A percentile compares a stretch with the other conserved stretches of the same genome.
These are phyloP conservation scores for Chrysoporthe puriensis DNA, from an alignment of 2,329 filamentous ascomycete genomes.

Conservation along the genomic window DNA sequence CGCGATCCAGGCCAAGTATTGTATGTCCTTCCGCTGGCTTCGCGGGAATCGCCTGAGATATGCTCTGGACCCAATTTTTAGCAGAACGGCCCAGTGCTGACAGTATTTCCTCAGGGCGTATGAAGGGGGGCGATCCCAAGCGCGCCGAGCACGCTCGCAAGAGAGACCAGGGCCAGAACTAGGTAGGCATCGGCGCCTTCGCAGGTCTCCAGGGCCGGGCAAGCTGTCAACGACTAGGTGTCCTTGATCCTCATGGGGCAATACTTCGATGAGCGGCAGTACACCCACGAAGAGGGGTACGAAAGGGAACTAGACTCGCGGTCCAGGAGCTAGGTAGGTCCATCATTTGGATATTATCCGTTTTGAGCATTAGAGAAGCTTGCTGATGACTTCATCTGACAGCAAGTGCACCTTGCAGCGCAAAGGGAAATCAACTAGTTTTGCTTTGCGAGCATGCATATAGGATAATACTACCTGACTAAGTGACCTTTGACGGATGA, in stretches of 20 bases:
- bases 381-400: not conserved
- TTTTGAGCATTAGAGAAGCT: not conserved
- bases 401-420: not conserved
- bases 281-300: not conserved
- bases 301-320: not conserved
- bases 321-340: not conserved
- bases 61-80: not conserved
- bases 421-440: not conserved
- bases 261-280: not conserved
- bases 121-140: not conserved
- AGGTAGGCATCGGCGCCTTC: not conserved
- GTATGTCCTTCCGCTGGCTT: not conserved
- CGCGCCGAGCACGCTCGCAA: not conserved
- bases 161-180: not conserved
- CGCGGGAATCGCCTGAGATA: not conserved
- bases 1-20: slow-evolving; percentile 1
- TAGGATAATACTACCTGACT: not conserved
- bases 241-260: not conserved
- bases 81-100: not conserved
- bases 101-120: not conserved
- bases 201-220: not conserved
- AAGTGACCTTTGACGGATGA: not conserved
- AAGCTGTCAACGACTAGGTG: not conserved
- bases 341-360: not conserved
- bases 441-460: not conserved